Conservation (phyloP, 2,329 filamentous ascomycete species). For the Myriangium duriaei region DNA sequence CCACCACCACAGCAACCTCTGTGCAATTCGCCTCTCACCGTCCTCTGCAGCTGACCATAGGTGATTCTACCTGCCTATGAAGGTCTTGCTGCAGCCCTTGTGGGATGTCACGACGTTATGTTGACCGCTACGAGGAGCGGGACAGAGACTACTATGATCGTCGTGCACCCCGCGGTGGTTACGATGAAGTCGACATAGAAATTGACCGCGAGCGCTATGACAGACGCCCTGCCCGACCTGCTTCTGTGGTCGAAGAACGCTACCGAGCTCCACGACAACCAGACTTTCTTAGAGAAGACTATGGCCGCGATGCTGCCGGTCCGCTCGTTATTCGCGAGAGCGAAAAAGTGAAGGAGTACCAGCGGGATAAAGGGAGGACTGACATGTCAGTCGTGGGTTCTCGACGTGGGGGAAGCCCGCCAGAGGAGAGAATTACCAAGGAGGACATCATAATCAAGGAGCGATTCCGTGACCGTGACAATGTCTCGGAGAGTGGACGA, state of each 20-base stretch:
- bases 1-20: background rate
- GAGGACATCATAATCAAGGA: slow-evolving; percentile 29
- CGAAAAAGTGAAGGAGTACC: slow-evolving; percentile 26
- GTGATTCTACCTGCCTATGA: background rate
- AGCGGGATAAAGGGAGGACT: slow-evolving; percentile 7
- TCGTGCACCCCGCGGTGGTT: slow-evolving; percentile 32
- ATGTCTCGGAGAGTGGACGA: slow-evolving; percentile 4
- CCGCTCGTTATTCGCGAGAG: slow-evolving; percentile 34
- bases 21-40: background rate
- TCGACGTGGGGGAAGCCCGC: slow-evolving; percentile 10
- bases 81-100: background rate
- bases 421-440: slow-evolving; percentile 26
- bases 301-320: slow-evolving; percentile 32
- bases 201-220: slow-evolving; percentile 23
- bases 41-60: background rate
- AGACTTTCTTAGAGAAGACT: slow-evolving; percentile 39
- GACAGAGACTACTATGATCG: slow-evolving; percentile 34
- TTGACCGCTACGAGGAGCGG: slow-evolving; percentile 36
- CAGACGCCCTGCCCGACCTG: slow-evolving; percentile 16
- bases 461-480: slow-evolving; percentile 11
- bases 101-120: slow-evolving; percentile 32
- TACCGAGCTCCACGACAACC: slow-evolving; percentile 28
- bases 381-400: slow-evolving; percentile 8
- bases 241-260: slow-evolving; percentile 20
- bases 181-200: slow-evolving; percentile 39